Conservation (phyloP, 75 land plant species). For the Sequoiadendron giganteum region DNA sequence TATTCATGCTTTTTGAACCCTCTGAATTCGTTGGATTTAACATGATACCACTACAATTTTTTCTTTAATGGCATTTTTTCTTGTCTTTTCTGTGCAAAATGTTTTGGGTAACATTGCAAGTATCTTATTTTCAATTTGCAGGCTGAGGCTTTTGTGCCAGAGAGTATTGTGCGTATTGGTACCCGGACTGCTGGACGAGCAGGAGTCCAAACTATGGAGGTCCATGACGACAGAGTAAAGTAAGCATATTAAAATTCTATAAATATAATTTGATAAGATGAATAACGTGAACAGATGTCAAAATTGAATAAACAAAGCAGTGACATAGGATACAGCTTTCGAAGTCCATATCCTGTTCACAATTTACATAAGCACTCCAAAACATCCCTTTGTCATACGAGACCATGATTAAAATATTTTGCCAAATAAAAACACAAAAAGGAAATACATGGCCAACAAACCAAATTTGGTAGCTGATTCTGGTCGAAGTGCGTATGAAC, state of each 20-base stretch:
- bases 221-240: conserved; percentile 74
- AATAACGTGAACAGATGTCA: not conserved
- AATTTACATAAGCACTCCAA: not conserved
- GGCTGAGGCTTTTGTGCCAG: conserved; percentile 99
- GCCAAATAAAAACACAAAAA: not conserved
- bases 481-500: not conserved
- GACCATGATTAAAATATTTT: not conserved
- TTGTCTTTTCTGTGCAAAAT: not conserved
- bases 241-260: conserved; percentile 19
- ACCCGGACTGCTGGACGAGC: conserved; percentile 53
- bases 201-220: conserved; percentile 65
- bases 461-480: not conserved
- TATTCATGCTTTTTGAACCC: conserved; percentile 12
- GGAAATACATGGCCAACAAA: not conserved
- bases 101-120: not conserved
- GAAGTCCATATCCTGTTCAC: not conserved
- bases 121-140: conserved; percentile 23
- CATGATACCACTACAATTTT: not conserved
- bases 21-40: conserved; percentile 7
- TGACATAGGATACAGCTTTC: not conserved
- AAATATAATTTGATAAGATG: not conserved
- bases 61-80: not conserved
- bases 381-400: not conserved
- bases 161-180: conserved; percentile 83
- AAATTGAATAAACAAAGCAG: not conserved